Percentiles rank a stretch among this genome's conserved stretches.
Conservation (phyloP, 345 rosid genomes). For the Aquilaria malaccensis region DNA sequence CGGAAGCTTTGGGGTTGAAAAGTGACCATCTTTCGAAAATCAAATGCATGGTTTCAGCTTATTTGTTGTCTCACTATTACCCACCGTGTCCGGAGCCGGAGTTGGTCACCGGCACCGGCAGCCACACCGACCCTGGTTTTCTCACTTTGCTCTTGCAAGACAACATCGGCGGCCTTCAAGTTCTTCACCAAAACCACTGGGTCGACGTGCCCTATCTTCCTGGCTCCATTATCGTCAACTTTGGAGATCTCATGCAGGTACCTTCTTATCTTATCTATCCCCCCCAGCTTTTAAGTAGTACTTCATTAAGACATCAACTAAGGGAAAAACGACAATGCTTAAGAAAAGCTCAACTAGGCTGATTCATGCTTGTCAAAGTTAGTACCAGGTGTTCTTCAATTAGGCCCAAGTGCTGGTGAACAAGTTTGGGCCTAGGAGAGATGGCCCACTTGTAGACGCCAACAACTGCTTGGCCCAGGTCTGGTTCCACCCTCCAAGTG, state of each 20-base stretch:
- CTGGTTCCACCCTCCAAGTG: no score
- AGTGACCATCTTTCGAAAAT: constrained; percentile 26
- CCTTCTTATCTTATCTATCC: no score
- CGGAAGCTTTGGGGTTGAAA: constrained; percentile 38
- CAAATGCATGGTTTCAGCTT: constrained; percentile 44
- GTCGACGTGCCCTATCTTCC: constrained; percentile 28
- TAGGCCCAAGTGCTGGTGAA: no score
- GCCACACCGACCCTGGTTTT: constrained; percentile 44
- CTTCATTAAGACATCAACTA: no score
- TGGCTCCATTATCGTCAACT: constrained; percentile 35
- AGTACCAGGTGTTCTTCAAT: no score
- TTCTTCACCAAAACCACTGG: constrained; percentile 37
- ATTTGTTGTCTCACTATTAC: constrained; percentile 37
- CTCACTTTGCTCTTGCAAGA: constrained; percentile 44
- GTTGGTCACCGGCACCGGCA: constrained; percentile 31
- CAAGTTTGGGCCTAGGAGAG: no score
- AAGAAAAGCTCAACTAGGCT: no score
- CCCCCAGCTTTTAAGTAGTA: no score
- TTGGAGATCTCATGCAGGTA: constrained; percentile 51
- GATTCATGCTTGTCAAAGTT: no score
- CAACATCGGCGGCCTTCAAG: constrained; percentile 37
- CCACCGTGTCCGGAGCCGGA: constrained; percentile 51
- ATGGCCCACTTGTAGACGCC: no score
- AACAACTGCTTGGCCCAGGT: no score
- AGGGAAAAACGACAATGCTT: no score